Percentiles rank a stretch among this genome's conserved stretches.
These are phyloP conservation scores for Anthostomella pinea DNA, from an alignment of 2,329 filamentous ascomycete genomes.

Conservation along the genomic window DNA sequence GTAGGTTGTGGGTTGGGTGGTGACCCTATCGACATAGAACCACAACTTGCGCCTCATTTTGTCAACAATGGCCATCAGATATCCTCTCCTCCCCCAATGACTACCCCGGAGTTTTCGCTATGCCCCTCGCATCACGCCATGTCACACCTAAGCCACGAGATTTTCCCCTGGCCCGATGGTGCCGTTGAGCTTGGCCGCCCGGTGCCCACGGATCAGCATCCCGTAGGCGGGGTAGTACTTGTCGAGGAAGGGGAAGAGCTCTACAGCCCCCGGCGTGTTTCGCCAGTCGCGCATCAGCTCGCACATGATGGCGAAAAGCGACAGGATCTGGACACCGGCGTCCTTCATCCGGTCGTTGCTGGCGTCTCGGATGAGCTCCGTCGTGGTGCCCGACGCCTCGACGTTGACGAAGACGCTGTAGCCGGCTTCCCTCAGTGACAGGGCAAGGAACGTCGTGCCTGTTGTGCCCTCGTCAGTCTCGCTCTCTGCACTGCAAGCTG, in stretches of 20 bases:
- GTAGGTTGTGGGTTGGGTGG: no score
- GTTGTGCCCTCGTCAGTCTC: no score
- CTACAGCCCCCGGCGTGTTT: conserved; percentile 46
- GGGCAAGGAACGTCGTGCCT: conserved; percentile 66
- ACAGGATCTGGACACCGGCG: conserved; percentile 64
- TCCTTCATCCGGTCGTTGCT: conserved; percentile 65
- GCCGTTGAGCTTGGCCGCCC: conserved; percentile 58
- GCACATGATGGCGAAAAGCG: conserved; percentile 60
- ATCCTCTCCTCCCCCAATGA: no score
- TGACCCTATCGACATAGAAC: no score
- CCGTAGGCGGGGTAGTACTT: conserved; percentile 64
- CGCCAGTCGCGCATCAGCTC: conserved; percentile 73
- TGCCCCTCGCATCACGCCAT: no score
- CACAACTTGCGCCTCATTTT: no score
- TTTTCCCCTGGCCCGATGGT: conserved; percentile 56
- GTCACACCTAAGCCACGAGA: conserved; percentile 18
- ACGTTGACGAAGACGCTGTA: conserved; percentile 73
- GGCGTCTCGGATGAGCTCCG: conserved; percentile 56
- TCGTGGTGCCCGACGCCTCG: conserved; percentile 68
- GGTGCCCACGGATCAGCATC: conserved; percentile 59
- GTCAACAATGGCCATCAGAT: no score
- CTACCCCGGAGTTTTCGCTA: no score
- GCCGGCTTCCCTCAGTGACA: conserved; percentile 67
- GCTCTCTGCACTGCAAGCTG: no score
- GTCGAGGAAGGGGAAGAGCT: conserved; percentile 64